A percentile compares a stretch with the other conserved stretches of the same genome.
Evolutionary conservation across 2,329 filamentous ascomycete species (phyloP).

Genomic region (Cladosporium phlei): DNA sequence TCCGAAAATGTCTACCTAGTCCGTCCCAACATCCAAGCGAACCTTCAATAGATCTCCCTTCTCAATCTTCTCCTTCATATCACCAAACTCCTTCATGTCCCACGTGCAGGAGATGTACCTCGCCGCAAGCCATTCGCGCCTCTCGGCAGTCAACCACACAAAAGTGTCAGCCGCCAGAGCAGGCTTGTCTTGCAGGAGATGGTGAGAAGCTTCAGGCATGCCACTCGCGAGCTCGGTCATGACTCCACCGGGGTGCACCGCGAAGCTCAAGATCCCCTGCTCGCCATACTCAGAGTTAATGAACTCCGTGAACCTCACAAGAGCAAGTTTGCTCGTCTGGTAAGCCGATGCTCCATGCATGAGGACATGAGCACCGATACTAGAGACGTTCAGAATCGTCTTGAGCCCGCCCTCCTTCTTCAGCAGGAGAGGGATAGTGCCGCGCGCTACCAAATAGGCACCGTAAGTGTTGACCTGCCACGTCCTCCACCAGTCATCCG

Average conservation of each 20-base stretch:
- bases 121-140: conserved; percentile 36
- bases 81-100: conserved; percentile 37
- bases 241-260: conserved; percentile 45
- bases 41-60: conserved; percentile 34
- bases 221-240: conserved; percentile 40
- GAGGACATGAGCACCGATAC: conserved; percentile 35
- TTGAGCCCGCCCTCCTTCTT: conserved; percentile 28
- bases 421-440: conserved; percentile 46
- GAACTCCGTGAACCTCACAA: conserved; percentile 45
- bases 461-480: conserved; percentile 51
- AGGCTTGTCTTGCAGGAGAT: conserved; percentile 26
- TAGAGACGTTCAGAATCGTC: conserved; percentile 42
- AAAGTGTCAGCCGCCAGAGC: conserved; percentile 31
- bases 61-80: conserved; percentile 33
- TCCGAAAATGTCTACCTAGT: neutral
- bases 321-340: conserved; percentile 44
- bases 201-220: conserved; percentile 32
- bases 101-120: conserved; percentile 36
- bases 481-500: conserved; percentile 44
- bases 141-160: conserved; percentile 32
- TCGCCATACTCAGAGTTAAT: conserved; percentile 41
- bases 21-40: conserved; percentile 21
- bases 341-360: conserved; percentile 37
- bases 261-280: conserved; percentile 40
- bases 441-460: conserved; percentile 28